A percentile compares a stretch with the other conserved stretches of the same genome.
Evolutionary conservation across 768 basidiomycete genomes (phyloP).

Genomic region (Leccinum uliginosum): DNA sequence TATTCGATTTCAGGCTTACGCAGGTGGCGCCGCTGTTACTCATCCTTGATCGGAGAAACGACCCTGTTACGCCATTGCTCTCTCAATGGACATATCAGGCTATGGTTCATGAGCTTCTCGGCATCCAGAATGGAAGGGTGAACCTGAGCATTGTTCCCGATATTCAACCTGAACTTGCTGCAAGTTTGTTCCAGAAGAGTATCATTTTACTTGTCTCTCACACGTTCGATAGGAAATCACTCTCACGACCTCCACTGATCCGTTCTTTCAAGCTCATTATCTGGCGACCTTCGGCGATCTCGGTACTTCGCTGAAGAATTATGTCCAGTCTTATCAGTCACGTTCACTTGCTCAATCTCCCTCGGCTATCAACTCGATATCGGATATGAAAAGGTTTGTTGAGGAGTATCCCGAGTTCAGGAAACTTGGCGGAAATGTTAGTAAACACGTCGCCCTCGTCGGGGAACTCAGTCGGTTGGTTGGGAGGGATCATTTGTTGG

Average conservation of each 20-base stretch:
- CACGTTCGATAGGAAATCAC: constrained; percentile 74
- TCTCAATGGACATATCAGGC: constrained; percentile 99
- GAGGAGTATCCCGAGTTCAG: constrained; percentile 98
- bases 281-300: constrained; percentile 96
- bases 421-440: constrained; percentile 95
- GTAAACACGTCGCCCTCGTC: constrained; percentile 96
- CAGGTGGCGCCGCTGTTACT: constrained; percentile 86
- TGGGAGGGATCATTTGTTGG: constrained; percentile 77
- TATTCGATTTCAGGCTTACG: constrained; percentile 91
- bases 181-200: constrained; percentile 32
- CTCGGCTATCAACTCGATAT: constrained; percentile 84
- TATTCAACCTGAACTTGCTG: constrained; percentile 80
- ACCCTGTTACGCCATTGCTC: constrained; percentile 92
- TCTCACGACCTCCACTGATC: constrained; percentile 83
- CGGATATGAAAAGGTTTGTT: constrained; percentile 96
- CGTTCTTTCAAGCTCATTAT: constrained; percentile 89
- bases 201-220: constrained; percentile 7
- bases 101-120: constrained; percentile 95
- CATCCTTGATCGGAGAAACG: constrained; percentile 92
- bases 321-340: constrained; percentile 90
- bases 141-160: constrained; percentile 81
- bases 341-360: constrained; percentile 73
- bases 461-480: constrained; percentile 94
- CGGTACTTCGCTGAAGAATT: constrained; percentile 84
- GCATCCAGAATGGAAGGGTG: constrained; percentile 92